These are phyloP conservation scores for Alternaria infectoria DNA, from an alignment of 2,329 filamentous ascomycete species.

Conservation along the genomic window DNA sequence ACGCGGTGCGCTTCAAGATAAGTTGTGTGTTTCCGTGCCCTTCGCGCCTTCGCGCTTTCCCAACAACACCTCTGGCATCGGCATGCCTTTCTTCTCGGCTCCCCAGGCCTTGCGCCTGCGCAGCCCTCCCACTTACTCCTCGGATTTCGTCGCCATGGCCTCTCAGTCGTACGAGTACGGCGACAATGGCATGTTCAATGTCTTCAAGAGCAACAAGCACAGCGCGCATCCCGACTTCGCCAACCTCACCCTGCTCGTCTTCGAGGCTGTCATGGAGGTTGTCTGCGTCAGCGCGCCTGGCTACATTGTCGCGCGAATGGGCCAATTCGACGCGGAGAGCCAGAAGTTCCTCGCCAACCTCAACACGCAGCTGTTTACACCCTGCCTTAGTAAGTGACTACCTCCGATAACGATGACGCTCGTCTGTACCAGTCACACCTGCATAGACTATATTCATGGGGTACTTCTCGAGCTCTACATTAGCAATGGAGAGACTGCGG, in stretches of 20 bases:
- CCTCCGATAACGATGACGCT: neutral
- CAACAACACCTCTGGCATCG: constrained; percentile 10
- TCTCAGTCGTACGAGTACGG: constrained; percentile 40
- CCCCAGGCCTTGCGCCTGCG: constrained; percentile 48
- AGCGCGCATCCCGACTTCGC: constrained; percentile 67
- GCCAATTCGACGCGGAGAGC: constrained; percentile 93
- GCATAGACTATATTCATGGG: neutral
- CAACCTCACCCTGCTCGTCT: constrained; percentile 81
- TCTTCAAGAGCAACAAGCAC: constrained; percentile 45
- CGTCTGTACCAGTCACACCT: neutral
- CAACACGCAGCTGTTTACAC: constrained; percentile 95
- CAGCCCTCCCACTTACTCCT: constrained; percentile 23
- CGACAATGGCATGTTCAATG: constrained; percentile 33
- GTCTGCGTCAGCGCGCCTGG: constrained; percentile 94
- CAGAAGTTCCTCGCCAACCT: constrained; percentile 97
- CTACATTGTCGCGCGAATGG: constrained; percentile 86
- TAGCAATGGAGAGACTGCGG: neutral
- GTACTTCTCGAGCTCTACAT: neutral
- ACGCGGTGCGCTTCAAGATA: constrained; percentile 31
- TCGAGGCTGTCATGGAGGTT: constrained; percentile 93
- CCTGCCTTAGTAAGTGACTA: constrained; percentile 76
- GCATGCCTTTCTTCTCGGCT: constrained; percentile 42
- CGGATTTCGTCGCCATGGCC: constrained; percentile 44
- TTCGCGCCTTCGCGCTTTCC: constrained; percentile 11
- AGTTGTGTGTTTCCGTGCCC: constrained; percentile 16